Percentiles rank a stretch among this genome's conserved stretches.
These are phyloP conservation scores for Metrosideros polymorpha DNA, from an alignment of 441 rosid genomes.

Conservation along the genomic window DNA sequence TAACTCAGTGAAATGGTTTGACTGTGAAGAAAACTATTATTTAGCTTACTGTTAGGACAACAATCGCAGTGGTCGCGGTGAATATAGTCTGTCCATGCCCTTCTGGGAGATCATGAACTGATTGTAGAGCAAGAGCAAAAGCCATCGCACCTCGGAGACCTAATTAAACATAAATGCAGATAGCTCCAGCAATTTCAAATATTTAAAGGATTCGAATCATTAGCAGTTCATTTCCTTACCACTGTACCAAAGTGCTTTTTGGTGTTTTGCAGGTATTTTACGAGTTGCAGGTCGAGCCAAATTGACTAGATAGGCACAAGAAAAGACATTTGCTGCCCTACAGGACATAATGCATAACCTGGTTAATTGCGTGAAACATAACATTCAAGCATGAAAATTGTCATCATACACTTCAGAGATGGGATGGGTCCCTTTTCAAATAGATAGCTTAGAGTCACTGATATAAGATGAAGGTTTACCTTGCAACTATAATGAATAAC, in stretches of 20 bases:
- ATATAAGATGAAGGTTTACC: slow-evolving; percentile 29
- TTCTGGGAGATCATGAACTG: slow-evolving; percentile 97
- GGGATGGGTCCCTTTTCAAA: background rate
- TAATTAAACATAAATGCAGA: slow-evolving; percentile 6
- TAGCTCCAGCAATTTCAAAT: background rate
- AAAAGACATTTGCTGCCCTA: slow-evolving; percentile 93
- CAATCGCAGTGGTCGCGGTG: slow-evolving; percentile 96
- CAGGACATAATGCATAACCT: slow-evolving; percentile 13
- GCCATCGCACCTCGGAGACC: slow-evolving; percentile 99
- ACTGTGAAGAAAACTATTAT: background rate
- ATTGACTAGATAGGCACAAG: slow-evolving; percentile 90
- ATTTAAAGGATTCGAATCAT: background rate
- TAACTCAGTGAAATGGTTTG: background rate
- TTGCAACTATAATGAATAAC: slow-evolving; percentile 84
- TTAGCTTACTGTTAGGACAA: slow-evolving; percentile 71
- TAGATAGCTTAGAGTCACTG: background rate
- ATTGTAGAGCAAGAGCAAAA: slow-evolving; percentile 98
- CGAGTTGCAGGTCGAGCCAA: slow-evolving; percentile 74
- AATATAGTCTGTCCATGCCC: slow-evolving; percentile 99
- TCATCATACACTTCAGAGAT: background rate
- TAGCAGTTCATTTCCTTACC: slow-evolving; percentile 46
- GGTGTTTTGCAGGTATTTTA: slow-evolving; percentile 79
- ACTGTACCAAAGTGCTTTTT: slow-evolving; percentile 98
- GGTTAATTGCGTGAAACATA: slow-evolving; percentile 9
- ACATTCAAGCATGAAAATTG: background rate